Conservation (phyloP, 1,284 basidiomycete species). For the Testicularia cyperi region DNA sequence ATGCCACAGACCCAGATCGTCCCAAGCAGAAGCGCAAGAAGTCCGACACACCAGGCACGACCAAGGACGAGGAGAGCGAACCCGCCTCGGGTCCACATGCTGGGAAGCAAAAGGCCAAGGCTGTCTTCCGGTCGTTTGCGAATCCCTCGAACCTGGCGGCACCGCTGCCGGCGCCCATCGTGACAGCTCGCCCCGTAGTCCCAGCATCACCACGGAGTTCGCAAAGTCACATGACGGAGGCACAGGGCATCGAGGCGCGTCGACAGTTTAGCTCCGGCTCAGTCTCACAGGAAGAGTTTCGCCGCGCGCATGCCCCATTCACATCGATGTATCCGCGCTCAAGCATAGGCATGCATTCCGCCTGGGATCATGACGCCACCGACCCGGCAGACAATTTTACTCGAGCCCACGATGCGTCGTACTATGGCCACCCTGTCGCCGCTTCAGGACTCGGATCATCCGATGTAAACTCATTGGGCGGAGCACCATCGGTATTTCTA, state of each 20-base stretch:
- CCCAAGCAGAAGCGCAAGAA: slow-evolving; percentile 25
- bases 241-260: too few relatives aligned
- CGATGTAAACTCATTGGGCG: slow-evolving; percentile 1
- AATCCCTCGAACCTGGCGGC: slow-evolving; percentile 49
- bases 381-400: slow-evolving; percentile 10
- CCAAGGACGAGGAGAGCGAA: slow-evolving; percentile 1
- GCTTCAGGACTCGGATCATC: too few relatives aligned
- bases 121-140: slow-evolving; percentile 48
- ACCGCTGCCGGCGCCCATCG: slow-evolving; percentile 17
- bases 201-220: slow-evolving; percentile 6
- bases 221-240: slow-evolving; percentile 2
- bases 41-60: slow-evolving; percentile 3
- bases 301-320: too few relatives aligned
- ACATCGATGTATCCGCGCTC: not conserved
- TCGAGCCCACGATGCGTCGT: slow-evolving; percentile 18
- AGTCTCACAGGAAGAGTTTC: too few relatives aligned
- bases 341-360: not conserved
- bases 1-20: slow-evolving; percentile 1
- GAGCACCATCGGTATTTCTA: slow-evolving; percentile 14
- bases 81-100: not conserved
- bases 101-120: slow-evolving; percentile 41
- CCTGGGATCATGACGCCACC: too few relatives aligned
- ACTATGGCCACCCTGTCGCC: slow-evolving; percentile 21
- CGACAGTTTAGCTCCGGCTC: too few relatives aligned
- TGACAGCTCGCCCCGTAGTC: slow-evolving; percentile 6